Evolutionary conservation across 306 rosid genomes (phyloP).

Genomic region (Ormosia emarginata): DNA sequence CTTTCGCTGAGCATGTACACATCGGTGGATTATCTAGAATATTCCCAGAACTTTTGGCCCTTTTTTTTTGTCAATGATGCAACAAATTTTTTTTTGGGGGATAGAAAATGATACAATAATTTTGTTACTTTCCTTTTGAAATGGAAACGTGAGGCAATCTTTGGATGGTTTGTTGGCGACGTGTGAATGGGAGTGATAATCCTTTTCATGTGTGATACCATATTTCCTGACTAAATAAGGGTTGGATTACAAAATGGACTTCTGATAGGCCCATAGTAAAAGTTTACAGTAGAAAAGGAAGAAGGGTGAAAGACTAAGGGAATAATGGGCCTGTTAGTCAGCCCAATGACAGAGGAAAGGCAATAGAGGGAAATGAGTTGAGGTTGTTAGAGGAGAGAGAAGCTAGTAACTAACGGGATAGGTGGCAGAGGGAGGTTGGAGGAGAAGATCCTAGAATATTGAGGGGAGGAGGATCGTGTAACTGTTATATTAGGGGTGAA

Average conservation of each 20-base stretch:
- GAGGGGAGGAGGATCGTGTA: no score
- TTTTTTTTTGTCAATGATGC: not conserved
- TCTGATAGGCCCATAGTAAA: no score
- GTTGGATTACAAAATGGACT: not conserved
- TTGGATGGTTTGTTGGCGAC: constrained; percentile 10
- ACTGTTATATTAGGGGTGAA: no score
- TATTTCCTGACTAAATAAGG: not conserved
- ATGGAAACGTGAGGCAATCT: not conserved
- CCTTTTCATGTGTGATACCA: not conserved
- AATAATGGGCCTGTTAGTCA: no score
- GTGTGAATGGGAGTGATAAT: constrained; percentile 4
- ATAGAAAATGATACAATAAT: not conserved
- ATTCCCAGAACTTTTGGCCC: not conserved
- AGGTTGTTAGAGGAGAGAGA: no score
- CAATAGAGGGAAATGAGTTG: no score
- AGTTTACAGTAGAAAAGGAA: no score
- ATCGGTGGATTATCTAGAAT: not conserved
- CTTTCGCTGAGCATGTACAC: not conserved
- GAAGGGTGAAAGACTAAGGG: no score
- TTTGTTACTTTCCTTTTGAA: constrained; percentile 11
- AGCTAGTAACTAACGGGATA: no score
- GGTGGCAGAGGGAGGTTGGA: no score
- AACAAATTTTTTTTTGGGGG: not conserved
- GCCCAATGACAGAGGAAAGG: no score
- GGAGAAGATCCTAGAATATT: no score